Percentiles rank a stretch among this genome's conserved stretches.
Evolutionary conservation across 805 yeast genomes (phyloP).

Genomic region (Brettanomyces nanus): DNA sequence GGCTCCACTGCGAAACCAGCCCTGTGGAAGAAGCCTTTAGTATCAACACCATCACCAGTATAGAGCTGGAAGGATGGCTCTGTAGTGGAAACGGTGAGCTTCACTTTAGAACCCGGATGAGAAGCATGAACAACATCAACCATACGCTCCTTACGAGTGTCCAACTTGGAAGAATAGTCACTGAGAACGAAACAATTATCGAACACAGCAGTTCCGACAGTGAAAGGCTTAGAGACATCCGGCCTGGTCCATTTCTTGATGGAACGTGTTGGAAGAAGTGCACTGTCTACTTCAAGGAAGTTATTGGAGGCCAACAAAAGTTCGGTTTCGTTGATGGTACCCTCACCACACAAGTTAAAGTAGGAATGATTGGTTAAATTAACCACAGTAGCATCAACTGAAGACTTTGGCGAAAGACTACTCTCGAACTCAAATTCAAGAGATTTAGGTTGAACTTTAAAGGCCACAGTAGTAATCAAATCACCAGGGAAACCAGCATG

Average conservation of each 20-base stretch:
- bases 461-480: not conserved
- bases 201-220: not conserved
- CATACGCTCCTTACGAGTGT: not conserved
- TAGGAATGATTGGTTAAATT: conserved; percentile 1
- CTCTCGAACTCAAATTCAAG: not conserved
- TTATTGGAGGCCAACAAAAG: not conserved
- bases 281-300: not conserved
- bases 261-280: not conserved
- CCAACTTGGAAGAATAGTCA: not conserved
- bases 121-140: not conserved
- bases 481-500: conserved; percentile 1
- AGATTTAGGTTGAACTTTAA: not conserved
- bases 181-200: not conserved
- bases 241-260: not conserved
- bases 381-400: not conserved
- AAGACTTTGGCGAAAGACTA: not conserved
- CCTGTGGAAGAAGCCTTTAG: not conserved
- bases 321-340: not conserved
- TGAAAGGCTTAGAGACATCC: not conserved
- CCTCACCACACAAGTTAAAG: conserved; percentile 1
- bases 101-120: not conserved
- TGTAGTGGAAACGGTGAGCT: not conserved
- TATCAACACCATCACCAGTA: not conserved
- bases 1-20: conserved; percentile 2
- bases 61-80: conserved; percentile 2